These are phyloP conservation scores for Candida hispaniensis DNA, from an alignment of 805 yeast genomes.

Conservation along the genomic window DNA sequence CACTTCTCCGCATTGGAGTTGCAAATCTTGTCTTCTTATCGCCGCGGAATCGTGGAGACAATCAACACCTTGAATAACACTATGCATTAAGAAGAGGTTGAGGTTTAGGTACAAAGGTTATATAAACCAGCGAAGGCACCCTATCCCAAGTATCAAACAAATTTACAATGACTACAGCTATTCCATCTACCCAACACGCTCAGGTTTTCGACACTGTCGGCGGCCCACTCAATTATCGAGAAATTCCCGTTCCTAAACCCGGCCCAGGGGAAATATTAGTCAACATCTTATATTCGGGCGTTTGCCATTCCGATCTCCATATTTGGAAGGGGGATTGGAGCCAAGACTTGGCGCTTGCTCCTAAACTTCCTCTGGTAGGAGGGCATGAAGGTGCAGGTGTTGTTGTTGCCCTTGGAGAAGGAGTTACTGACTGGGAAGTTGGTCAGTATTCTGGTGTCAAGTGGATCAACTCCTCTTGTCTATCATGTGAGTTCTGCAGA, in stretches of 20 bases:
- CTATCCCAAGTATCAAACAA: too few species aligned
- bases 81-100: too few species aligned
- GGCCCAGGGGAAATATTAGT: conserved; percentile 66
- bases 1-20: too few species aligned
- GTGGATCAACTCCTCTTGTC: conserved; percentile 73
- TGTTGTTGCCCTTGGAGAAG: conserved; percentile 64
- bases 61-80: too few species aligned
- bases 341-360: conserved; percentile 80
- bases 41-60: too few species aligned
- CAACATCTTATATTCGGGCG: conserved; percentile 80
- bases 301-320: conserved; percentile 88
- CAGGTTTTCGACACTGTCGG: conserved; percentile 55
- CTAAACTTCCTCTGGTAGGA: conserved; percentile 68
- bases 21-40: too few species aligned
- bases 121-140: too few species aligned
- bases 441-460: conserved; percentile 79
- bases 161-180: conserved; percentile 17
- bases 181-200: conserved; percentile 64
- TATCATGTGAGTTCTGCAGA: conserved; percentile 65
- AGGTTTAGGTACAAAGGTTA: too few species aligned
- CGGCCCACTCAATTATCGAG: conserved; percentile 55
- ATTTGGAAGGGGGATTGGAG: conserved; percentile 93
- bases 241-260: conserved; percentile 72
- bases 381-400: conserved; percentile 89
- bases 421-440: conserved; percentile 57